These are phyloP conservation scores for Malus fusca DNA, from an alignment of 306 rosid genomes.

Conservation along the genomic window DNA sequence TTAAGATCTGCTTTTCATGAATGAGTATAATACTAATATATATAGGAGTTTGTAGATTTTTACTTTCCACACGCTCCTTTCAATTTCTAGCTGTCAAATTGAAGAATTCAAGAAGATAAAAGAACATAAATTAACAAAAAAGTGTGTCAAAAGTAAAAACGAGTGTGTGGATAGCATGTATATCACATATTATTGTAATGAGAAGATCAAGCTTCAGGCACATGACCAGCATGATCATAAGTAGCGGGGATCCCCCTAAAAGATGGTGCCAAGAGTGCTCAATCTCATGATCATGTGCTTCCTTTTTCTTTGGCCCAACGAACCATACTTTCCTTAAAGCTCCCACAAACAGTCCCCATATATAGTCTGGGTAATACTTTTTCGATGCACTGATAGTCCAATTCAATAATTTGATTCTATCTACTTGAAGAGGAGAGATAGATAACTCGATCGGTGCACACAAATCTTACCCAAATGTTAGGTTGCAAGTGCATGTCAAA, in stretches of 20 bases:
- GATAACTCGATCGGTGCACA: neutral
- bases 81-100: fast-evolving
- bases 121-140: no score
- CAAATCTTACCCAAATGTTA: neutral
- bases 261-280: neutral
- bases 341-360: neutral
- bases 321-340: neutral
- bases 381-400: no score
- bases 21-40: no score
- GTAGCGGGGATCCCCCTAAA: neutral
- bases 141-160: no score
- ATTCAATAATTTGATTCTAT: no score
- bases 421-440: neutral
- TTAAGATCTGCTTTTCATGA: no score
- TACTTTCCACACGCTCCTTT: no score
- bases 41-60: no score
- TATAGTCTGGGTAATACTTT: no score
- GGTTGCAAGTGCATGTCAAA: neutral
- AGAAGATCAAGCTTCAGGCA: no score
- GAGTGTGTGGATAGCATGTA: neutral
- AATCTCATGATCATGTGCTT: neutral
- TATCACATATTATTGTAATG: neutral
- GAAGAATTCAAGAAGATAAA: no score
- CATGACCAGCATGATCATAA: neutral
- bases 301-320: neutral